Evolutionary conservation across 78 protist species (phyloP).

Genomic region (Dictyostelium discoideum): DNA sequence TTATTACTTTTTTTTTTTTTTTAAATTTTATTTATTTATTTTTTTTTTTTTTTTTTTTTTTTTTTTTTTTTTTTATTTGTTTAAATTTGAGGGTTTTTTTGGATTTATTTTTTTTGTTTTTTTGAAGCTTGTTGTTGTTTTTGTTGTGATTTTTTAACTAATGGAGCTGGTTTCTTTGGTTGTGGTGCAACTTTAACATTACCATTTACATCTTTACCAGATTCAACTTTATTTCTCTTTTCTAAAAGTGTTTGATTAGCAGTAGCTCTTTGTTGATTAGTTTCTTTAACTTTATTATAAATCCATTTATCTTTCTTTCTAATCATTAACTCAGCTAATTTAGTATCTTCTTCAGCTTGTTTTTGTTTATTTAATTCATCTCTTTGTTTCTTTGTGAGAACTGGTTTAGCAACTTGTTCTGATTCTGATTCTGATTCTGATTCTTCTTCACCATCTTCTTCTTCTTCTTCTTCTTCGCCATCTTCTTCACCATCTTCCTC

Average conservation of each 20-base stretch:
- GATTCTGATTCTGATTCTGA: background rate
- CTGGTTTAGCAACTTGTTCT: background rate
- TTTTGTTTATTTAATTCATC: constrained; percentile 20
- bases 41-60: background rate
- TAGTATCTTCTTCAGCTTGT: constrained; percentile 41
- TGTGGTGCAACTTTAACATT: background rate
- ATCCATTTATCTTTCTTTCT: constrained; percentile 71
- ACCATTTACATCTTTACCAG: constrained; percentile 61
- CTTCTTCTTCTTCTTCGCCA: constrained; percentile 2
- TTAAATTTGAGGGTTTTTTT: background rate
- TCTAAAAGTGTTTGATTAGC: constrained; percentile 9
- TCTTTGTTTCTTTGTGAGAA: constrained; percentile 32
- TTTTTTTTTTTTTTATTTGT: background rate
- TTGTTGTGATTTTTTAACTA: background rate
- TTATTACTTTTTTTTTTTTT: background rate
- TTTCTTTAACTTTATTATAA: constrained; percentile 38
- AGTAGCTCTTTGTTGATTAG: background rate
- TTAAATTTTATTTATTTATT: background rate
- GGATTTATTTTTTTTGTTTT: background rate
- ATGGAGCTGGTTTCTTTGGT: background rate
- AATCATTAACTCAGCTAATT: constrained; percentile 63
- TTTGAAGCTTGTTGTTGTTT: background rate
- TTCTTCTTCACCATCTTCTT: background rate
- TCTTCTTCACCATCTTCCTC: constrained; percentile 1
- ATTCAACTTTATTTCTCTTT: constrained; percentile 48